phyloP scores from a whole-genome alignment of 768 basidiomycete species.

The Calocybe gangraenosa region DNA sequence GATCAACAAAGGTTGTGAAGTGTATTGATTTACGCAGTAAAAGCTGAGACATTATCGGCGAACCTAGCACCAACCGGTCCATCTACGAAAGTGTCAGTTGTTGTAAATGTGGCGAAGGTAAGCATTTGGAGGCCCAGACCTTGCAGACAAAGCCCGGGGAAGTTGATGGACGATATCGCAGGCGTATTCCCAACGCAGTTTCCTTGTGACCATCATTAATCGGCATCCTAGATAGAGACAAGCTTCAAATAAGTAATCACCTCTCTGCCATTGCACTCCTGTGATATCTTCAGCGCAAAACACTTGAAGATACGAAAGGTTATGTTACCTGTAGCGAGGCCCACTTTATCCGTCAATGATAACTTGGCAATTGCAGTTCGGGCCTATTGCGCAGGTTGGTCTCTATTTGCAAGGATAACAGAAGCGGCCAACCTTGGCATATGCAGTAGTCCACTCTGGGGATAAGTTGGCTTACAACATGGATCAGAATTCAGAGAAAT shows the following conservation, averaged over 20 bases:
- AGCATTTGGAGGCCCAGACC: conserved; percentile 21
- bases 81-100: conserved; percentile 21
- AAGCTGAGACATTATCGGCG: conserved; percentile 44
- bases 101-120: neutral
- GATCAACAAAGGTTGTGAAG: neutral
- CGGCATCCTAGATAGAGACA: neutral
- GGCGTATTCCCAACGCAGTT: conserved; percentile 50
- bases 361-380: conserved; percentile 43
- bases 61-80: conserved; percentile 47
- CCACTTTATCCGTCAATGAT: conserved; percentile 53
- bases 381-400: conserved; percentile 30
- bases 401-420: neutral
- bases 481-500: neutral
- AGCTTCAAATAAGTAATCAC: conserved; percentile 10
- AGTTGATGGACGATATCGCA: conserved; percentile 39
- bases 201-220: conserved; percentile 22
- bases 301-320: neutral
- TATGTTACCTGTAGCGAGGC: conserved; percentile 45
- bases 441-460: conserved; percentile 51
- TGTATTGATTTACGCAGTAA: conserved; percentile 37
- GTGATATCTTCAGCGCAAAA: neutral
- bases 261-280: conserved; percentile 43
- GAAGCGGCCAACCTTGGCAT: conserved; percentile 37
- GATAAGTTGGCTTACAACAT: conserved; percentile 32
- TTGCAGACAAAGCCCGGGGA: conserved; percentile 49